These are phyloP conservation scores for Globisporangium carolinianum DNA, from an alignment of 352 stramenopile genomes.

Conservation along the genomic window DNA sequence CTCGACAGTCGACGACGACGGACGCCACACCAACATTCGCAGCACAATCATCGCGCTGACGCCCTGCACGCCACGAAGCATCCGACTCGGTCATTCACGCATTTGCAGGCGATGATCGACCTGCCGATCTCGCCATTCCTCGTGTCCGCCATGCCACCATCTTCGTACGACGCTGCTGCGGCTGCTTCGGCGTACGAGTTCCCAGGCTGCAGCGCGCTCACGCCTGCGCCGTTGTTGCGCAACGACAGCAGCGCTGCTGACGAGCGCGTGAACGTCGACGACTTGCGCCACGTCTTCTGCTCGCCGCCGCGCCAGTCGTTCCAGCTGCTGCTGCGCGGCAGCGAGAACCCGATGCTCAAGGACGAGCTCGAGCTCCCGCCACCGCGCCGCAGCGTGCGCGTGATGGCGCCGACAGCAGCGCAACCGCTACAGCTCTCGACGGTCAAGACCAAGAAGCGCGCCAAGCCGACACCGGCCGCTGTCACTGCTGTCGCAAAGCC, in stretches of 20 bases:
- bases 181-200: background rate
- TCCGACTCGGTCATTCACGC: background rate
- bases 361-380: constrained; percentile 2
- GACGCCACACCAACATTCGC: background rate
- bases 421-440: background rate
- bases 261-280: background rate
- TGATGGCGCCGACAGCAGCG: background rate
- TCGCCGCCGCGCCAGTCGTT: constrained; percentile 9
- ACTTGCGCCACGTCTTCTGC: constrained; percentile 4
- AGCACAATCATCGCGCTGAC: background rate
- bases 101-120: constrained; percentile 2
- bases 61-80: background rate
- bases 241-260: background rate
- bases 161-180: background rate
- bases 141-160: background rate
- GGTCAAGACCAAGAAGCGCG: background rate
- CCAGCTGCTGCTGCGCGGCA: constrained; percentile 6
- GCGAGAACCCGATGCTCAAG: constrained; percentile 7
- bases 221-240: background rate
- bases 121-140: constrained; percentile 7
- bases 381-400: background rate
- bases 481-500: too few relatives aligned
- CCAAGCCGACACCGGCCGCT: background rate
- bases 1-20: too few relatives aligned
- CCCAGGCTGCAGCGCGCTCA: background rate